These are phyloP conservation scores for Vanrija pseudolonga DNA, from an alignment of 1,284 basidiomycete genomes.

Conservation along the genomic window DNA sequence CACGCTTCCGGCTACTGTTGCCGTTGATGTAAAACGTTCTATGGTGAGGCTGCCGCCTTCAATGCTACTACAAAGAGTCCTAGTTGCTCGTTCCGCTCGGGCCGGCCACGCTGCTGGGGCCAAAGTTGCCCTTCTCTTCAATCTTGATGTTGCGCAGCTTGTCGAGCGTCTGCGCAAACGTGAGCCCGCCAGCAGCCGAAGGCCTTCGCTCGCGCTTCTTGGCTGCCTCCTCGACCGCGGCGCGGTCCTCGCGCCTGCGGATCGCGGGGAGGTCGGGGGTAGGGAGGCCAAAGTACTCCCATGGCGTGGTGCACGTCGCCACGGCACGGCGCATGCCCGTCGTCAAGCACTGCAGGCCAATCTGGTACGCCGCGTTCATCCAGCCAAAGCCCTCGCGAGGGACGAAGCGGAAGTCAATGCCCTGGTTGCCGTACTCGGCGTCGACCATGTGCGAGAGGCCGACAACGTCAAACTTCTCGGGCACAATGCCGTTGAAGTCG, in stretches of 20 bases:
- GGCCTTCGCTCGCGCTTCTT: conserved; percentile 47
- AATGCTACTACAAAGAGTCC: too few relatives aligned
- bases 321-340: conserved; percentile 91
- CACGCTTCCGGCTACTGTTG: too few relatives aligned
- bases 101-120: too few relatives aligned
- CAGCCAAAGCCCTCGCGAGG: conserved; percentile 96
- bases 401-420: conserved; percentile 93
- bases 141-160: too few relatives aligned
- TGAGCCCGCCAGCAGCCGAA: too few relatives aligned
- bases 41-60: too few relatives aligned
- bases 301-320: conserved; percentile 63
- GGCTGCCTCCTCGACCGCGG: conserved; percentile 19
- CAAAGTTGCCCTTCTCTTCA: too few relatives aligned
- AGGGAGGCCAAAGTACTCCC: conserved; percentile 46
- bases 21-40: too few relatives aligned
- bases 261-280: conserved; percentile 56
- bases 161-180: too few relatives aligned
- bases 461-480: conserved; percentile 98
- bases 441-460: conserved; percentile 91
- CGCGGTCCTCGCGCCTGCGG: conserved; percentile 40
- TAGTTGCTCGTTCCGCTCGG: too few relatives aligned
- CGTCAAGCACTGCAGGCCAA: conserved; percentile 90
- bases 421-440: conserved; percentile 98
- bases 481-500: conserved; percentile 95
- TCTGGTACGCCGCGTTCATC: conserved; percentile 84